Base-by-base conservation (phyloP, 768 basidiomycete species). In the Pholiota microspora region DNA sequence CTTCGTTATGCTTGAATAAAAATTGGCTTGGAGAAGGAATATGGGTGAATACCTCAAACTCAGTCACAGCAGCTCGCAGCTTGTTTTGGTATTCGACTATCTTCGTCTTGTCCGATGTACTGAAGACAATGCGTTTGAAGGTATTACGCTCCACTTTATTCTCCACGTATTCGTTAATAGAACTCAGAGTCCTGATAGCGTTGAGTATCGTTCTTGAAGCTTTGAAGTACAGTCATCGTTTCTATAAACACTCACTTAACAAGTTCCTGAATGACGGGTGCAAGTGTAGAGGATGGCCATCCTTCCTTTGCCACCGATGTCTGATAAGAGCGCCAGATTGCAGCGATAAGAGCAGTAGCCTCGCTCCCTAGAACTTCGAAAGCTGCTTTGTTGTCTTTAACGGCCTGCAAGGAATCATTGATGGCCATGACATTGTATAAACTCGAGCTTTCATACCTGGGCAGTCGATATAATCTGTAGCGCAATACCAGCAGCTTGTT, bases 331-430 rank as follows among this genome's bases (percentile, higher is more conserved):
- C 31, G 16, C 54, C 54, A 56, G 4, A 56, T 23, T 7, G 44
- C 54, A 25, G 49, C 54, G n/a, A 56, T 56, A 23, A 56, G 32
- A 16, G 42, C 54, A 25, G 49, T 42, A 7, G 40, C 25, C 23
- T 56, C 54, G 28, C 45, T 29, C 1, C 36, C 48, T 10, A 56
- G 49, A 25, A 40, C 13, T 15, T 23, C n/a, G 48, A 29, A 56
- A 15, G 27, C 54, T 5, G 35, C 38, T 46, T 56, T 56, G n/a
- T 56, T 56, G 34, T 56, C 48, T 16, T 34, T 50, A 10, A 51
- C 49, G 4, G 49, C 42, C 54, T 56, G 12, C 8, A 21, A 16
- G 15, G 36, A 31, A 32, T 15, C 9, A 3, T 42, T 27, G 27
- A 32, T 36, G 9, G 13, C 15, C 18, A 18, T 29, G 5, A 3